phyloP scores from a whole-genome alignment of 1,284 basidiomycete species.

The Cryptococcus sp. region DNA sequence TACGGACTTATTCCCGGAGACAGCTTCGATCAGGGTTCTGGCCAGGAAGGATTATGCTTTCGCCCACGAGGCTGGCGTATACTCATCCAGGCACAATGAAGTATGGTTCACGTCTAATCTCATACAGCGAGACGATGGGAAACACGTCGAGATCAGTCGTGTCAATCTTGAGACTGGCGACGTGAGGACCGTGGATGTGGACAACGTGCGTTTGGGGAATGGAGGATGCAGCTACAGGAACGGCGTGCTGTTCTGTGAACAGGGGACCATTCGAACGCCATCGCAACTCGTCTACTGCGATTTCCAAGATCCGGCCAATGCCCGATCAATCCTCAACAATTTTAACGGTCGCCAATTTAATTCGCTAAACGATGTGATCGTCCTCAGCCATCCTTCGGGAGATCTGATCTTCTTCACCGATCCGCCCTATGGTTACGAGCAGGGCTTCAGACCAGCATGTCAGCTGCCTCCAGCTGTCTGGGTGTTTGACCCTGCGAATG shows the following conservation, averaged over 20 bases:
- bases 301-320: constrained; percentile 3
- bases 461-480: constrained; percentile 65
- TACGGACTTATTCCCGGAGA: constrained; percentile 8
- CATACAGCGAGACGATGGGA: background rate
- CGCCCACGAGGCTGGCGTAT: constrained; percentile 34
- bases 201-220: constrained; percentile 13
- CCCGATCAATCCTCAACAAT: constrained; percentile 59
- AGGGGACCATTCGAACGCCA: constrained; percentile 14
- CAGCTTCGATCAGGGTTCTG: constrained; percentile 10
- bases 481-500: constrained; percentile 60
- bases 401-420: constrained; percentile 38
- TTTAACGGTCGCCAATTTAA: constrained; percentile 71
- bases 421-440: constrained; percentile 31
- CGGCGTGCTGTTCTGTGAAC: constrained; percentile 28
- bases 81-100: constrained; percentile 11
- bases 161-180: constrained; percentile 4
- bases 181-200: background rate
- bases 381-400: constrained; percentile 50
- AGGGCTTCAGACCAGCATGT: constrained; percentile 43
- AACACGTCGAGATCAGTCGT: constrained; percentile 8
- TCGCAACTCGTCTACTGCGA: constrained; percentile 23
- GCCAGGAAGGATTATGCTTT: constrained; percentile 10
- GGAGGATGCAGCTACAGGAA: constrained; percentile 22
- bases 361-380: constrained; percentile 69
- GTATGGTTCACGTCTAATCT: constrained; percentile 30